These are phyloP conservation scores for Prunus fruticosa DNA, from an alignment of 306 rosid species.

Conservation along the genomic window DNA sequence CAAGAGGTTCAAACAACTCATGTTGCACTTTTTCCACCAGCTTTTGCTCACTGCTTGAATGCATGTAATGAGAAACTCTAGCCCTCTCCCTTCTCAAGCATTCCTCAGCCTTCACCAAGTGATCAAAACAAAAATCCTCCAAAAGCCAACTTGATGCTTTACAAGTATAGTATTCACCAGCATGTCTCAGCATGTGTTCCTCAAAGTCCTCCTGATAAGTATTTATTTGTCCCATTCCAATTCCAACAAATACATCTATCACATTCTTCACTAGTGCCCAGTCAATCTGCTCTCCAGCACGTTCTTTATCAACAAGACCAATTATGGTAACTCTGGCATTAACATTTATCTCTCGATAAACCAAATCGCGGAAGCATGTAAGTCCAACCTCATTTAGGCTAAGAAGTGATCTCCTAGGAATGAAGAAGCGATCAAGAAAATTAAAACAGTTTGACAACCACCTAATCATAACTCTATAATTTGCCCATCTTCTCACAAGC, in stretches of 20 bases:
- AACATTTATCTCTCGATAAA: constrained; percentile 25
- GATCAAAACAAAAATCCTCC: constrained; percentile 62
- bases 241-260: constrained; percentile 56
- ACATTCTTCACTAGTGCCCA: constrained; percentile 53
- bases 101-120: constrained; percentile 48
- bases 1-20: constrained; percentile 63
- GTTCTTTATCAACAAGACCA: constrained; percentile 53
- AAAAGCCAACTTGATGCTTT: constrained; percentile 62
- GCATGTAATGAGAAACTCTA: constrained; percentile 32
- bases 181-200: constrained; percentile 46
- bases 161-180: constrained; percentile 49
- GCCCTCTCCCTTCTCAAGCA: constrained; percentile 34
- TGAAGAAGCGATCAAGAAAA: constrained; percentile 37
- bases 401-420: constrained; percentile 33
- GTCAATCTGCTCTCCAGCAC: constrained; percentile 71
- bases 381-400: constrained; percentile 32
- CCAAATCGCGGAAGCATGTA: constrained; percentile 26
- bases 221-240: constrained; percentile 50
- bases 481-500: constrained; percentile 60
- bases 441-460: constrained; percentile 37
- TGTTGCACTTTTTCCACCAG: constrained; percentile 59
- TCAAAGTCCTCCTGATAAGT: constrained; percentile 56
- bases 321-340: constrained; percentile 48
- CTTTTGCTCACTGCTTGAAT: constrained; percentile 33
- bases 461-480: constrained; percentile 35